A percentile compares a stretch with the other conserved stretches of the same genome.
These are phyloP conservation scores for Acer saccharum DNA, from an alignment of 345 rosid species.

Conservation along the genomic window DNA sequence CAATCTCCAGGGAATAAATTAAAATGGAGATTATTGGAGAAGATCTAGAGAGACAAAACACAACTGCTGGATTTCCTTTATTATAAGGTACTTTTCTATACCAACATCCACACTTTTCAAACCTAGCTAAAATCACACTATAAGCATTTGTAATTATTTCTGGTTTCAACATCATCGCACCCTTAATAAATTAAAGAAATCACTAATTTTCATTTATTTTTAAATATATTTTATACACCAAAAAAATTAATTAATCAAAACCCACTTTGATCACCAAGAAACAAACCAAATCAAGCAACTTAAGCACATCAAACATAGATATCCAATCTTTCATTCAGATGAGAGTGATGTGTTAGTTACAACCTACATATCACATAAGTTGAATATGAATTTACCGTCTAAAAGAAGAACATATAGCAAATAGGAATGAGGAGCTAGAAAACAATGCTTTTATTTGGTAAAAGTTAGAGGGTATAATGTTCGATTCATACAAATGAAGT, in stretches of 20 bases:
- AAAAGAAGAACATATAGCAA: no score
- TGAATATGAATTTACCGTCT: no score
- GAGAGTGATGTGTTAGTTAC: no score
- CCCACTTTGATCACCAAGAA: background rate
- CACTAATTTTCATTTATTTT: no score
- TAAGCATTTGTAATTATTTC: background rate
- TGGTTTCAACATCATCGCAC: background rate
- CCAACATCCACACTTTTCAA: no score
- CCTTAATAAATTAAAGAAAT: background rate
- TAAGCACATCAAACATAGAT: background rate
- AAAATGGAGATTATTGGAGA: background rate
- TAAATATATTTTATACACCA: background rate
- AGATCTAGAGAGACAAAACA: background rate
- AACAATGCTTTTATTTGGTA: no score
- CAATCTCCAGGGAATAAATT: background rate
- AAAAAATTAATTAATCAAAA: background rate
- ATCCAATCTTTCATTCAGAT: background rate
- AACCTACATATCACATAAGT: rapidly evolving
- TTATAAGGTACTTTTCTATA: background rate
- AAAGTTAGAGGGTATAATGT: no score
- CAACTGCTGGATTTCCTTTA: background rate
- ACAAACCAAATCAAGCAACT: background rate
- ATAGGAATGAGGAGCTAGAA: no score
- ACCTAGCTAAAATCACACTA: no score
- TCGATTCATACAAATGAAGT: no score